phyloP scores from a whole-genome alignment of 805 yeast species.

The Yamadazyma akitaensis region DNA sequence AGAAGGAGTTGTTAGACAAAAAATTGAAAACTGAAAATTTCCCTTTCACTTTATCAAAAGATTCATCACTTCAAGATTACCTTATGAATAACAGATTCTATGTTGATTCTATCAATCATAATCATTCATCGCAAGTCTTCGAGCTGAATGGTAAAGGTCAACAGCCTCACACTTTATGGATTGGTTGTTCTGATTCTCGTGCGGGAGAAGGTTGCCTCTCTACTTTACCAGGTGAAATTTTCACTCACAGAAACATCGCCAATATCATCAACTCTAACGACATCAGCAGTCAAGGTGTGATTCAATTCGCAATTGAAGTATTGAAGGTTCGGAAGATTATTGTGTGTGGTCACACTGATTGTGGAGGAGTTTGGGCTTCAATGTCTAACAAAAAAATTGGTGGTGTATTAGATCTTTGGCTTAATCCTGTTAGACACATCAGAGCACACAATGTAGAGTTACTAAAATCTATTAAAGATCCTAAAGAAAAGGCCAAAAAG shows the following conservation, averaged over 20 bases:
- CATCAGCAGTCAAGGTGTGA: conserved; percentile 67
- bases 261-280: conserved; percentile 72
- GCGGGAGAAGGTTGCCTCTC: conserved; percentile 74
- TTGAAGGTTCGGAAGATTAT: conserved; percentile 76
- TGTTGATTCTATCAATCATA: conserved; percentile 44
- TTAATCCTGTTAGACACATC: conserved; percentile 63
- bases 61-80: conserved; percentile 48
- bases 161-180: conserved; percentile 89
- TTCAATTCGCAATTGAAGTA: conserved; percentile 85
- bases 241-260: conserved; percentile 86
- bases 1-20: background rate
- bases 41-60: conserved; percentile 47
- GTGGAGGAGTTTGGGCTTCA: conserved; percentile 90
- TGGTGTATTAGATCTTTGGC: conserved; percentile 70
- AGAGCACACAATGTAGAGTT: conserved; percentile 55
- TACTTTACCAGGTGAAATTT: conserved; percentile 87
- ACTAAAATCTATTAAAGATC: conserved; percentile 47
- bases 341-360: conserved; percentile 92
- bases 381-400: conserved; percentile 62
- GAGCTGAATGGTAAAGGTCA: conserved; percentile 76
- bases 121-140: conserved; percentile 54
- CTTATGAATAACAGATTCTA: conserved; percentile 45
- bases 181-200: conserved; percentile 92
- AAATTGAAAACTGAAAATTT: conserved; percentile 20
- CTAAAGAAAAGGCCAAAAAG: conserved; percentile 52